Evolutionary conservation across 805 yeast genomes (phyloP).

Genomic region (Yarrowia divulgata): DNA sequence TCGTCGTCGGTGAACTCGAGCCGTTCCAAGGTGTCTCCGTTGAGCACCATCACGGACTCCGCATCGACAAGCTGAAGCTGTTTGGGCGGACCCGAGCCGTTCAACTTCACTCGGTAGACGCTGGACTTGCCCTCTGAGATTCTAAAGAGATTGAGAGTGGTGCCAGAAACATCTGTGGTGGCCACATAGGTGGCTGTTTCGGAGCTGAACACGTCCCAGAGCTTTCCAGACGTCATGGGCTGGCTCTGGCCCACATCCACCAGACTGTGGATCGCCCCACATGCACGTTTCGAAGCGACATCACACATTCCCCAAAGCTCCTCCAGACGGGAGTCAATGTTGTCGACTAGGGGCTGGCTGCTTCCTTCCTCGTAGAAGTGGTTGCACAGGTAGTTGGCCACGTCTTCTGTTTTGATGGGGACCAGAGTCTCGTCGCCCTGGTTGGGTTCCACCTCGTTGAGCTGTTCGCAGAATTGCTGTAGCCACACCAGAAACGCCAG

Average conservation of each 20-base stretch:
- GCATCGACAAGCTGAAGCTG: constrained; percentile 14
- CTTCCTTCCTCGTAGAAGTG: constrained; percentile 20
- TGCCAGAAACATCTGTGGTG: constrained; percentile 10
- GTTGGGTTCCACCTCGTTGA: constrained; percentile 35
- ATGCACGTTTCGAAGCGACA: constrained; percentile 11
- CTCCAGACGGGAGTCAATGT: constrained; percentile 14
- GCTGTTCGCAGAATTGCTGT: constrained; percentile 26
- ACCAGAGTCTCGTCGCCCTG: constrained; percentile 36
- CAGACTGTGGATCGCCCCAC: constrained; percentile 25
- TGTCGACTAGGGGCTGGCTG: constrained; percentile 3
- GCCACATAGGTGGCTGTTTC: constrained; percentile 22
- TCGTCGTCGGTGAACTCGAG: not conserved
- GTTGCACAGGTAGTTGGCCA: constrained; percentile 32
- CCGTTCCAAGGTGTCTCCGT: not conserved
- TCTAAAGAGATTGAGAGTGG: constrained; percentile 21
- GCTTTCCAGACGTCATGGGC: constrained; percentile 18
- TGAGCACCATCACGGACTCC: constrained; percentile 7
- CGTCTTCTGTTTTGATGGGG: constrained; percentile 26
- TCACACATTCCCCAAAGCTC: constrained; percentile 24
- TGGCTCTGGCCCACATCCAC: constrained; percentile 28
- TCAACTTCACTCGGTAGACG: constrained; percentile 2
- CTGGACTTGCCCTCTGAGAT: constrained; percentile 12
- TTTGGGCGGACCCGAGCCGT: not conserved
- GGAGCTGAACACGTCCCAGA: constrained; percentile 25
- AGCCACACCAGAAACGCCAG: constrained; percentile 30